Evolutionary conservation across 2,329 filamentous ascomycete genomes (phyloP), one percentile per base, ranked within the genome.

Genomic region (Cercospora berteroae): DNA sequence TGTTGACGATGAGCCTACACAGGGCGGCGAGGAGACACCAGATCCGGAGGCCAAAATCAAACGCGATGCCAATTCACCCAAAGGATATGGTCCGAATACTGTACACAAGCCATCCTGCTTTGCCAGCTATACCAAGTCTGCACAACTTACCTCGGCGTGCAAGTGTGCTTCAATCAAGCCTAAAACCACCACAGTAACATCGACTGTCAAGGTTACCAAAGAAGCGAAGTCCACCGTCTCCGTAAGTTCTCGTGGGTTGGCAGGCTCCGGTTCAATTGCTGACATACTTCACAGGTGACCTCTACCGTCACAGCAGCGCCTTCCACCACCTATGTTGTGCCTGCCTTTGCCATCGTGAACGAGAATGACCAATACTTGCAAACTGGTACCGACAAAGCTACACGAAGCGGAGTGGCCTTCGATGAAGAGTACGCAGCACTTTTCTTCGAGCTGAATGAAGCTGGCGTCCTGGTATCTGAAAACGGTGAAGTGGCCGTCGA

Each of bases 31-130:
- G 5, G 48, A 55, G 48, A 55, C 48, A 29, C 23, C 23, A 27
- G 16, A 58, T 4, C 44, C 48, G 6, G 44, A 52, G 29, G 60
- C 8, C 42, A 62, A 52, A 1, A 9, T 20, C 27, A 63, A 63
- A 16, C 60, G 60, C 9, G 44, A 52, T 13, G 60, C 60, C 16
- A 29, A 23, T 13, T 25, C 42, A 23, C 60, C 42, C 12, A n/a
- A 63, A 23, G 23, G n/a, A 33, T 63, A 63, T 55, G 39, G 59
- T 4, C 23, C n/a, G 12, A 61, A 50, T 25, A 61, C 23, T 20
- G 60, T 63, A 29, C 60, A 52, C 18, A 61, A 61, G 31, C 63
- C 63, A 16, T 52, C 39, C 8, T 65, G 63, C 25, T 23, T 61
- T 2, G 27, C 42, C 9, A 33, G 44, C 29, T 65, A 61, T 27